Evolutionary conservation across 495 filamentous ascomycete genomes (phyloP).

Genomic region (Beverwykella pulmonaria): DNA sequence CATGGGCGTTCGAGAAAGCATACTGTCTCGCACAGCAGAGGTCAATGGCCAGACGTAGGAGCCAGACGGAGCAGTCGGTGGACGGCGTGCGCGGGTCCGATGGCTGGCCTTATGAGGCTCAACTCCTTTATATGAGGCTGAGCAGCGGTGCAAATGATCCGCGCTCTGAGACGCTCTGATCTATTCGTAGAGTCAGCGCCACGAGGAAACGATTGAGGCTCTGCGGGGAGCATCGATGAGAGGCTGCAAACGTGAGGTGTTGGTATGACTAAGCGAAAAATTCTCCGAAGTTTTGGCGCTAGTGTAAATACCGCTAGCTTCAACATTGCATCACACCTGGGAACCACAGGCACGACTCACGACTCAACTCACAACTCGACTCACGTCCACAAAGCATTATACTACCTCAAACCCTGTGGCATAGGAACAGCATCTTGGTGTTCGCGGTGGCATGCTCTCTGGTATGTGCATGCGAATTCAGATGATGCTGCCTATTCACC

Average conservation of each 20-base stretch:
- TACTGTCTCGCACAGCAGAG: not conserved
- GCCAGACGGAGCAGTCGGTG: not conserved
- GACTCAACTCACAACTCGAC: too few species aligned
- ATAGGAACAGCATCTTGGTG: too few species aligned
- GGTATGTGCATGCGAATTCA: not conserved
- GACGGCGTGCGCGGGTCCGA: not conserved
- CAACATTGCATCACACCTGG: not conserved
- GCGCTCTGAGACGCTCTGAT: not conserved
- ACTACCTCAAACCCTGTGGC: too few species aligned
- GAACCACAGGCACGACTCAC: too few species aligned
- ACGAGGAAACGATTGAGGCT: not conserved
- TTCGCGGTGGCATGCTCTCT: not conserved
- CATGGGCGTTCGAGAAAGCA: not conserved
- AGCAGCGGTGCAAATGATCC: not conserved
- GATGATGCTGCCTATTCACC: not conserved
- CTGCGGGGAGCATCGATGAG: not conserved
- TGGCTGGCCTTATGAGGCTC: conserved; percentile 3
- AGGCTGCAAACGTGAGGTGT: not conserved
- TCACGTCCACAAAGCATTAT: too few species aligned
- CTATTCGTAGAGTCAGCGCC: not conserved
- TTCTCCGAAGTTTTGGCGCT: not conserved
- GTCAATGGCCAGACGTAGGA: not conserved
- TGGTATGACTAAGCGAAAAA: not conserved
- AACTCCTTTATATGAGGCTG: not conserved
- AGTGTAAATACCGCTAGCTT: not conserved